A percentile compares a stretch with the other conserved stretches of the same genome.
Conservation (phyloP, 2,329 filamentous ascomycete species). For the Dothistroma pini region DNA sequence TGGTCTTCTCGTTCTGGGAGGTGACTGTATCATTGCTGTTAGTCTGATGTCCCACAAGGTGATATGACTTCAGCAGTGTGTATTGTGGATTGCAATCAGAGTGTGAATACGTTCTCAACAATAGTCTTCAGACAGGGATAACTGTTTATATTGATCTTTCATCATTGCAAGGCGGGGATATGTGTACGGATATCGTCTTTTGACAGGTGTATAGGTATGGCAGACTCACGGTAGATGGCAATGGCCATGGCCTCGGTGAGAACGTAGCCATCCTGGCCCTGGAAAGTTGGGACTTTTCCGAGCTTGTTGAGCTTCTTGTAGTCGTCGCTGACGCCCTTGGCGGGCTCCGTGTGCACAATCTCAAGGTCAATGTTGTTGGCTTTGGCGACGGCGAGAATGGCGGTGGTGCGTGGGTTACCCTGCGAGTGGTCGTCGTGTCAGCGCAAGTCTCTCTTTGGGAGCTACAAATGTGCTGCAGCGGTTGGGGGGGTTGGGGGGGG, state of each 20-base stretch:
- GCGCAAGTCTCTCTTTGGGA: background rate
- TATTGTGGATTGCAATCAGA: constrained; percentile 54
- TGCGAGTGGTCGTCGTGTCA: constrained; percentile 38
- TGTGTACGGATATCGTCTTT: background rate
- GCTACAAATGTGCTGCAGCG: background rate
- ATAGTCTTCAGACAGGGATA: constrained; percentile 96
- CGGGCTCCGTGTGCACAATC: constrained; percentile 67
- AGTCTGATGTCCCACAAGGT: constrained; percentile 1
- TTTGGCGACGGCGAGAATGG: constrained; percentile 91
- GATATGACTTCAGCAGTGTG: constrained; percentile 13
- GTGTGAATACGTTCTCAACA: constrained; percentile 88
- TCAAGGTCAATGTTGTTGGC: constrained; percentile 93
- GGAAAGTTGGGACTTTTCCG: constrained; percentile 88
- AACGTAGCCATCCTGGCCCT: constrained; percentile 85
- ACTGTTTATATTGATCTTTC: constrained; percentile 71
- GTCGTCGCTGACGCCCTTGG: constrained; percentile 64
- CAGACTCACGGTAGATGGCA: constrained; percentile 88
- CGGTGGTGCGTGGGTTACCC: constrained; percentile 85
- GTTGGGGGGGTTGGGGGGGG: background rate
- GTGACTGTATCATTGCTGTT: constrained; percentile 61
- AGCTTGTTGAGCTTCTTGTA: constrained; percentile 84
- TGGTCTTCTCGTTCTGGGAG: constrained; percentile 99
- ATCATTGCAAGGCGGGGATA: constrained; percentile 56
- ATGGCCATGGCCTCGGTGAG: constrained; percentile 91
- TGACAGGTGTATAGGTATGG: background rate